Percentiles rank a stretch among this genome's conserved stretches.
Evolutionary conservation across 805 yeast genomes (phyloP).

Genomic region (Yarrowia bubula): DNA sequence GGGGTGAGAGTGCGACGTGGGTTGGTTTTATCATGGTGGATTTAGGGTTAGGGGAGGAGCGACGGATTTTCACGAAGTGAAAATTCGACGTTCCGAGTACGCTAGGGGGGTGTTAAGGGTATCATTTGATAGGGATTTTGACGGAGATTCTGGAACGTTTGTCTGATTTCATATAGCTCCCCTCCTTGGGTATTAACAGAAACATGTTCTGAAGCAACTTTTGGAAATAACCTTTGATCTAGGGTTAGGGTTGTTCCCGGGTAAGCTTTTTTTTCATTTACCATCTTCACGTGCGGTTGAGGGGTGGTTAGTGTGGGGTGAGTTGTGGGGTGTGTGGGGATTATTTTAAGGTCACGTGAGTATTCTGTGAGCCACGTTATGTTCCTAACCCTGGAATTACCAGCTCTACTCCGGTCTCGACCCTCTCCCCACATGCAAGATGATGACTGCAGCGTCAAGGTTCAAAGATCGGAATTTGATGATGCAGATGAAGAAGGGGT

Average conservation of each 20-base stretch:
- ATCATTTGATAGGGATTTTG: background rate
- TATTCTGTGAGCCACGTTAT: background rate
- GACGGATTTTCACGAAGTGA: too few relatives aligned
- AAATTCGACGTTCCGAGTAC: too few relatives aligned
- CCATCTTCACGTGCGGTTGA: background rate
- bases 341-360: background rate
- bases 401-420: too few relatives aligned
- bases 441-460: background rate
- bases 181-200: background rate
- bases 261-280: too few relatives aligned
- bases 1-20: background rate
- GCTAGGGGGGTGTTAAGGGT: background rate
- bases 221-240: background rate
- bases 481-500: background rate
- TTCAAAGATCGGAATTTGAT: constrained; percentile 6
- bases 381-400: background rate
- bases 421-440: background rate
- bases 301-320: too few relatives aligned
- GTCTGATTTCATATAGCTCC: too few relatives aligned
- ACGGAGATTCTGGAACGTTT: background rate
- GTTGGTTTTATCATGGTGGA: background rate
- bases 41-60: background rate
- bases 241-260: background rate
- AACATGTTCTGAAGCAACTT: background rate
- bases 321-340: too few relatives aligned